Conservation (phyloP, 208 protist species). For the Herpetomonas samuelpessoai region DNA sequence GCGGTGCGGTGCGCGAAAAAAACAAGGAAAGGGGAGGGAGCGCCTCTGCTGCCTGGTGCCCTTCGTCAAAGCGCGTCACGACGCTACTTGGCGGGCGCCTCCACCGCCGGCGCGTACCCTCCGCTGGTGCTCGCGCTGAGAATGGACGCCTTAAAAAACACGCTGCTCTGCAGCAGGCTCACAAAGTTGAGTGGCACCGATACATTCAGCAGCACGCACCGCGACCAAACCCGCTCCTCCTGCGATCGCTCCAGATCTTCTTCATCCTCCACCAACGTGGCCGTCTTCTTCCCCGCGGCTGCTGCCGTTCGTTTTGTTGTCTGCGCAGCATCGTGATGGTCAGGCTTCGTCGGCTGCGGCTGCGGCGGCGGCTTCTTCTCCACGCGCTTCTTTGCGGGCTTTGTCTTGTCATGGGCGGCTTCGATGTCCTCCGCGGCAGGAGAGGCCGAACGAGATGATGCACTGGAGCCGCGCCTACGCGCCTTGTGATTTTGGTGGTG, state of each 20-base stretch:
- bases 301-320: background rate
- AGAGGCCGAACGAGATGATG: too few species aligned
- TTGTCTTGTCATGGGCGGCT: background rate
- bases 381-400: background rate
- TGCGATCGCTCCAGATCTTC: background rate
- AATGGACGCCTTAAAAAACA: constrained; percentile 38
- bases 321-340: constrained; percentile 12
- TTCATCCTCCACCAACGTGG: background rate
- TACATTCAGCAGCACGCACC: constrained; percentile 33
- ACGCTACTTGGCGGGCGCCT: background rate
- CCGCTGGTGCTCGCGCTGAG: constrained; percentile 3
- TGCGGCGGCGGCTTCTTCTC: constrained; percentile 3
- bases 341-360: constrained; percentile 9
- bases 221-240: constrained; percentile 31
- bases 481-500: too few species aligned
- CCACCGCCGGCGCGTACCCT: constrained; percentile 1
- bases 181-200: constrained; percentile 28
- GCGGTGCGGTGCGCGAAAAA: background rate
- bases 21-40: constrained; percentile 5
- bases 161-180: constrained; percentile 27
- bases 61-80: background rate
- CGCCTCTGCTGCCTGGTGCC: too few species aligned
- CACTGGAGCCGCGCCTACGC: too few species aligned
- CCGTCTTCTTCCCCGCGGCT: background rate
- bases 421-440: too few species aligned